Evolutionary conservation across 1,139 yeast genomes (phyloP).

Genomic region (Saccharomyces hybrid): DNA sequence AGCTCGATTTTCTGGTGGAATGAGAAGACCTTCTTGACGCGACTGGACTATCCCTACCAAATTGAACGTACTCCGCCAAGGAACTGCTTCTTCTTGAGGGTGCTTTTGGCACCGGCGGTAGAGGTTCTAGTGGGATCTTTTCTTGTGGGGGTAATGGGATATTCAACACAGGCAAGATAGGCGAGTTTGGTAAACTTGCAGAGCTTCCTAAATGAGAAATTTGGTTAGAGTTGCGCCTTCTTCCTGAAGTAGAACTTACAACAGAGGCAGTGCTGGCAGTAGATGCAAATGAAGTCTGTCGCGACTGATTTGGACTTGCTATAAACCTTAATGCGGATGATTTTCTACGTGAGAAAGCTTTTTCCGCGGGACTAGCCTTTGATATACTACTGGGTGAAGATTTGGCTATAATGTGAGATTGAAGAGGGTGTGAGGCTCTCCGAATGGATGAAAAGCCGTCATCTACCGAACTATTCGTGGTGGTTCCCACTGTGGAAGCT

Average conservation of each 20-base stretch:
- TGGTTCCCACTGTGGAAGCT: slow-evolving; percentile 9
- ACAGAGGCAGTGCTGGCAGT: slow-evolving; percentile 28
- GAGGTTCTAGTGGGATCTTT: slow-evolving; percentile 16
- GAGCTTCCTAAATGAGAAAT: slow-evolving; percentile 5
- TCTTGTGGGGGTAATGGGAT: slow-evolving; percentile 43
- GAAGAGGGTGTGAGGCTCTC: slow-evolving; percentile 10
- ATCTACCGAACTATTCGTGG: slow-evolving; percentile 3
- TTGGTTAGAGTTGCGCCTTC: slow-evolving; percentile 6
- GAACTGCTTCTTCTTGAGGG: slow-evolving; percentile 11
- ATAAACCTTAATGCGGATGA: neutral
- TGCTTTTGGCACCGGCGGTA: slow-evolving; percentile 14
- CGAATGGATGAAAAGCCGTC: slow-evolving; percentile 3
- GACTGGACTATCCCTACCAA: slow-evolving; percentile 22
- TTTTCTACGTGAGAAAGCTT: neutral
- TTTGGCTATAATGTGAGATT: neutral
- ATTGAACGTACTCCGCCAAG: slow-evolving; percentile 11
- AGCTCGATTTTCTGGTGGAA: slow-evolving; percentile 8
- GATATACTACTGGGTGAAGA: neutral
- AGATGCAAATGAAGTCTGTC: slow-evolving; percentile 26
- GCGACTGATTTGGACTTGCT: slow-evolving; percentile 2
- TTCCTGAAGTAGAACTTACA: slow-evolving; percentile 26
- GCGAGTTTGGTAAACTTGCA: neutral
- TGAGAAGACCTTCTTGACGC: slow-evolving; percentile 15
- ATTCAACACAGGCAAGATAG: slow-evolving; percentile 20
- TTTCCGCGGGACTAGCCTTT: neutral